These are phyloP conservation scores for Exidia glandulosa DNA, from an alignment of 768 basidiomycete genomes.

Conservation along the genomic window DNA sequence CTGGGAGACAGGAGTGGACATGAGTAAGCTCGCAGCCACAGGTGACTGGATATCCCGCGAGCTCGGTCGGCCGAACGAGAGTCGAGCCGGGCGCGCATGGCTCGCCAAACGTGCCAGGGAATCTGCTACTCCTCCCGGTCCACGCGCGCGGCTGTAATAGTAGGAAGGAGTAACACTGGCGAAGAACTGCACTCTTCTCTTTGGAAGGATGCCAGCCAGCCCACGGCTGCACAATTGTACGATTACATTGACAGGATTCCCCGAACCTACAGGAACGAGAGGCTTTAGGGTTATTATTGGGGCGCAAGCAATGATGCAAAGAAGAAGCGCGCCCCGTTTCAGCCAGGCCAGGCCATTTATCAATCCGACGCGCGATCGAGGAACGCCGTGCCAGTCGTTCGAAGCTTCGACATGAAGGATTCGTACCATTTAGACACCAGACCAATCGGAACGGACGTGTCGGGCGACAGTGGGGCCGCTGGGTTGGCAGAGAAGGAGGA, in stretches of 20 bases:
- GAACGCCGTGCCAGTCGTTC: conserved; percentile 46
- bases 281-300: too few species aligned
- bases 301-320: too few species aligned
- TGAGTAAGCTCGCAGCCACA: conserved; percentile 59
- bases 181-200: background rate
- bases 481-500: conserved; percentile 37
- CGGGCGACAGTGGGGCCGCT: conserved; percentile 25
- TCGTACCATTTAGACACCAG: conserved; percentile 66
- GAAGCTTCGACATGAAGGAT: conserved; percentile 45
- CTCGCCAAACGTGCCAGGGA: too few species aligned
- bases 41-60: conserved; percentile 74
- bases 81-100: conserved; percentile 66
- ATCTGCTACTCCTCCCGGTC: too few species aligned
- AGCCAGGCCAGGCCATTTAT: too few species aligned
- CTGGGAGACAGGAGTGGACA: conserved; percentile 46
- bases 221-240: too few species aligned
- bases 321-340: too few species aligned
- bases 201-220: too few species aligned
- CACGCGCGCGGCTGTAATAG: background rate
- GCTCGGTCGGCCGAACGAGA: conserved; percentile 58
- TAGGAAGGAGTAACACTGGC: too few species aligned
- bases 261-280: too few species aligned
- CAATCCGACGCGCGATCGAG: conserved; percentile 30
- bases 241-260: too few species aligned
- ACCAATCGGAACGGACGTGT: conserved; percentile 49